Evolutionary conservation across 495 filamentous ascomycete species (phyloP), one percentile per base, ranked within the genome.

Genomic region (Penicillium antarcticum): DNA sequence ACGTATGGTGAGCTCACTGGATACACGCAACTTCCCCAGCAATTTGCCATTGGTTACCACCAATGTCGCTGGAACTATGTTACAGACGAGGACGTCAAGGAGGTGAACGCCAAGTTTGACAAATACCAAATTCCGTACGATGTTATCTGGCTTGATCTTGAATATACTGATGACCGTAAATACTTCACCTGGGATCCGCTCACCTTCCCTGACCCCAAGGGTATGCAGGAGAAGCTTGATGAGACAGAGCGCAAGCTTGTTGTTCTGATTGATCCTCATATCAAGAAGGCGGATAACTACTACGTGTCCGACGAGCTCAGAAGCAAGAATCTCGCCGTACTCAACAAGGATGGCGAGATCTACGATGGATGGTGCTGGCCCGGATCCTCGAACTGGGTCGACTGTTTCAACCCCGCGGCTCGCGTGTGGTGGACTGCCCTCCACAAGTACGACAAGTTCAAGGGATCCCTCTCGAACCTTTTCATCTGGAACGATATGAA

Each of bases 401-500:
- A 98, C 58, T 86, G 83, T 66, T 97, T 98, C 72, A 97, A 89
- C 60, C 91, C 92, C 19, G 85, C 83, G 2, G 87, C 90, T 21
- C 79, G 83, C 42, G 80, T 84, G 42, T 98, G 95, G 95, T 98
- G 94, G 94, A 82, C 79, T 37, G 68, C 75, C 11, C 81, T 97
- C 7, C 96, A 95, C 79, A 86, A 87, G 55, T 96, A 91, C 60
- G 84, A 89, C 62, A 79, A 69, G 37, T 97, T 95, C 77, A 87
- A 88, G 65, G 90, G 89, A 41, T 85, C 89, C 4, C 77, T 85
- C 58, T 70, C 84, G 33, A 97, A 96, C 63, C 81, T 87, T 4
- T 96, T 89, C 73, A 85, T 97, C 63, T 98, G 94, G 94, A 98
- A 98, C 68, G 94, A 98, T 64, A 98, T 98, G 94, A 98, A 97